A percentile compares a stretch with the other conserved stretches of the same genome.
These are phyloP conservation scores for Wickerhamiella cacticola DNA, from an alignment of 805 yeast species.

Conservation along the genomic window DNA sequence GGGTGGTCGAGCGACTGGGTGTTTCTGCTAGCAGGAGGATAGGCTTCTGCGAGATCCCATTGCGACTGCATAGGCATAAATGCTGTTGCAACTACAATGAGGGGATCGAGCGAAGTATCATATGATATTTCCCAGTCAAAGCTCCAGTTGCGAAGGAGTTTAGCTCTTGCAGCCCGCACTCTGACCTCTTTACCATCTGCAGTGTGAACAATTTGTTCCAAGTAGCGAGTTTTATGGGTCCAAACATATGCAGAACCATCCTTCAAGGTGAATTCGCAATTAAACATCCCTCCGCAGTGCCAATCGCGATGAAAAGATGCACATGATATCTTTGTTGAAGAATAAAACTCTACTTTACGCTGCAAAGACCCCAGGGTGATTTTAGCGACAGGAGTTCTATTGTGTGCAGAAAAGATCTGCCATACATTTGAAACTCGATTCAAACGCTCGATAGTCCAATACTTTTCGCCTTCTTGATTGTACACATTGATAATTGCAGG, in stretches of 20 bases:
- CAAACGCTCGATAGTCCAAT: conserved; percentile 42
- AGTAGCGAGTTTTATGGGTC: conserved; percentile 40
- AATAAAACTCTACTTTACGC: conserved; percentile 25
- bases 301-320: conserved; percentile 33
- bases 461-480: conserved; percentile 35
- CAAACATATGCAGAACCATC: conserved; percentile 48
- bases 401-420: conserved; percentile 38
- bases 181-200: conserved; percentile 46
- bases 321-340: conserved; percentile 34
- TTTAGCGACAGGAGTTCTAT: conserved; percentile 39
- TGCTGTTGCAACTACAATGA: conserved; percentile 46
- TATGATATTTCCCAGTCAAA: conserved; percentile 48
- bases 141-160: conserved; percentile 45
- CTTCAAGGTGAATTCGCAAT: conserved; percentile 36
- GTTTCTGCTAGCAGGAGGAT: not conserved
- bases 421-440: conserved; percentile 40
- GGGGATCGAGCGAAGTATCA: conserved; percentile 39
- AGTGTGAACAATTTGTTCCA: conserved; percentile 42
- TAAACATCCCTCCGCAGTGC: conserved; percentile 7
- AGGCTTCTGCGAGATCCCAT: conserved; percentile 36
- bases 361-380: conserved; percentile 33
- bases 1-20: not conserved
- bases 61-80: conserved; percentile 54
- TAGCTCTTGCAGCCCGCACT: conserved; percentile 42
- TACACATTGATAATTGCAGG: conserved; percentile 40